phyloP scores from a whole-genome alignment of 805 yeast species.

The Nakazawaea populi region DNA sequence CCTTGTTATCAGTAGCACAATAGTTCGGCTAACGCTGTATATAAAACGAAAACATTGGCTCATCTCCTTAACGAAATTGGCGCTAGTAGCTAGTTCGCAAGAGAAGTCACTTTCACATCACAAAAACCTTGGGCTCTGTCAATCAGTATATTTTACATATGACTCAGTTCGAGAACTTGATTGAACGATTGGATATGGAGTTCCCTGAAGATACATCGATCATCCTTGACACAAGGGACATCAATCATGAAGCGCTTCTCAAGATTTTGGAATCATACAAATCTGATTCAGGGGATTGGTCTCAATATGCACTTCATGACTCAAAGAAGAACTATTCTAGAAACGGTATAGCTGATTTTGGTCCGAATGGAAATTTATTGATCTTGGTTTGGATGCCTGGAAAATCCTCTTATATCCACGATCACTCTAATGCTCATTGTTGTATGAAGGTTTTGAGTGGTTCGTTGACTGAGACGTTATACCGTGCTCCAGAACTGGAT shows the following conservation, averaged over 20 bases:
- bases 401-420: conserved; percentile 59
- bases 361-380: conserved; percentile 62
- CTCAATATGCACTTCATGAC: conserved; percentile 49
- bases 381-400: conserved; percentile 70
- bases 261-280: conserved; percentile 40
- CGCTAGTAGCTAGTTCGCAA: neutral
- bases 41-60: no score
- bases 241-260: conserved; percentile 44
- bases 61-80: neutral
- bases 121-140: neutral
- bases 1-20: neutral
- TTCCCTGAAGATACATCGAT: conserved; percentile 17
- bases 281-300: conserved; percentile 51
- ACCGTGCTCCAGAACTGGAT: conserved; percentile 38
- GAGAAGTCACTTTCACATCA: neutral
- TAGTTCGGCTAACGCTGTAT: no score
- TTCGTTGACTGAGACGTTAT: conserved; percentile 48
- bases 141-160: neutral
- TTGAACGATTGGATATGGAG: conserved; percentile 19
- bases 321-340: conserved; percentile 46
- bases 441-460: conserved; percentile 67
- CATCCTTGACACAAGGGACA: conserved; percentile 30
- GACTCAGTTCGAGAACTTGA: conserved; percentile 13
- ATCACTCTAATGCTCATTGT: conserved; percentile 75
- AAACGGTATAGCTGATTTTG: conserved; percentile 72